A percentile compares a stretch with the other conserved stretches of the same genome.
Conservation (phyloP, 768 basidiomycete genomes). For the Mycena amicta region DNA sequence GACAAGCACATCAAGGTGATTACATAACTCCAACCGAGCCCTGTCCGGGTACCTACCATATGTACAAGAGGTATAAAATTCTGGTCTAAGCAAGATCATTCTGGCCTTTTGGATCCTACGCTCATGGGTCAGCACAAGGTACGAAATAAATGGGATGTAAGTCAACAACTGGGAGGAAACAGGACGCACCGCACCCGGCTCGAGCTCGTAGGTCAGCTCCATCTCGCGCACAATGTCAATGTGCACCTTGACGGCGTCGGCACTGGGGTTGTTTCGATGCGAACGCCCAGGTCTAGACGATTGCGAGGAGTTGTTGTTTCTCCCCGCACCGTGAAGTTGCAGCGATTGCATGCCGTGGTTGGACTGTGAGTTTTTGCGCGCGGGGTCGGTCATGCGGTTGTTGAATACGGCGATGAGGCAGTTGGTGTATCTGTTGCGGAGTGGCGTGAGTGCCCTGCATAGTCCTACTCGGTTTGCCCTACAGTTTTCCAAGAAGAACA, state of each 20-base stretch:
- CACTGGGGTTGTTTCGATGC: neutral
- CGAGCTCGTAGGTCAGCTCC: neutral
- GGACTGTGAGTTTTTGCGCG: neutral
- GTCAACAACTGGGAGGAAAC: too few species aligned
- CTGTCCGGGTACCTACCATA: too few species aligned
- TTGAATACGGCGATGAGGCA: conserved; percentile 21
- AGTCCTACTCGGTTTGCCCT: neutral
- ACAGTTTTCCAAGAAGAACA: conserved; percentile 19
- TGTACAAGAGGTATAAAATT: too few species aligned
- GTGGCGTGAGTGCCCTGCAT: too few species aligned
- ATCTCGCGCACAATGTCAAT: conserved; percentile 1
- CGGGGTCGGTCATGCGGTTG: conserved; percentile 11
- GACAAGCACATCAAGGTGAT: too few species aligned
- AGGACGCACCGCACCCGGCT: too few species aligned
- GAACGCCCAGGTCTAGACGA: neutral
- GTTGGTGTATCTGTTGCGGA: conserved; percentile 18
- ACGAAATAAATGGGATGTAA: too few species aligned
- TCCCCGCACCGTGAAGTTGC: neutral
- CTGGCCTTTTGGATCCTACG: too few species aligned
- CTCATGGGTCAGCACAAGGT: too few species aligned
- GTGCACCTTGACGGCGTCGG: neutral
- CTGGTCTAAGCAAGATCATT: too few species aligned
- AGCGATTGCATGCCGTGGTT: neutral
- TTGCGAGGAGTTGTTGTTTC: neutral
- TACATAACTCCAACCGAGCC: too few species aligned